phyloP scores from a whole-genome alignment of 345 rosid genomes.

The Gossypium longicalyx region DNA sequence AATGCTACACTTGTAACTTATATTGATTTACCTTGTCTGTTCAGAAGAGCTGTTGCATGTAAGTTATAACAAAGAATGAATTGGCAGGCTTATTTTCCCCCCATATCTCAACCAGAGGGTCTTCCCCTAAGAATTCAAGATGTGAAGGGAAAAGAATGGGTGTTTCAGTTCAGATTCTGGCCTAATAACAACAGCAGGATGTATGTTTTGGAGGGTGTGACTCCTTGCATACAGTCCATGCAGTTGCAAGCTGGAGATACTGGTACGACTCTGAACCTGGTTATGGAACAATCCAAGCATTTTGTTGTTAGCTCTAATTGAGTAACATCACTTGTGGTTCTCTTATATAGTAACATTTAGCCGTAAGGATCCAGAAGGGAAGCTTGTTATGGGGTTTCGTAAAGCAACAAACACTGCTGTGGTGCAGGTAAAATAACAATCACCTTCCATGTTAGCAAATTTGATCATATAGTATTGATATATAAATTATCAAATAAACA shows the following conservation, averaged over 20 bases:
- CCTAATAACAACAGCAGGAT: slow-evolving; percentile 98
- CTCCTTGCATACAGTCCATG: slow-evolving; percentile 99
- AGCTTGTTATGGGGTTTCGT: slow-evolving; percentile 94
- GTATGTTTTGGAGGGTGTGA: slow-evolving; percentile 99
- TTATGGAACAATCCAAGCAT: not conserved
- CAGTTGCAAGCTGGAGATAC: slow-evolving; percentile 99
- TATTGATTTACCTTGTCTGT: not conserved
- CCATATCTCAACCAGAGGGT: slow-evolving; percentile 97
- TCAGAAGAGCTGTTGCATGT: slow-evolving; percentile 12
- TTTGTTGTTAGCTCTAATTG: not conserved
- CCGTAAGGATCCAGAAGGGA: slow-evolving; percentile 96
- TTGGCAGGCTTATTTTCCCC: slow-evolving; percentile 90
- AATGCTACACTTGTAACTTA: slow-evolving; percentile 7
- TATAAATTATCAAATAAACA: slow-evolving; percentile 32
- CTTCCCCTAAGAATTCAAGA: slow-evolving; percentile 92
- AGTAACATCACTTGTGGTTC: not conserved
- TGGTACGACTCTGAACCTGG: slow-evolving; percentile 40
- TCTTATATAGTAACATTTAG: slow-evolving; percentile 80
- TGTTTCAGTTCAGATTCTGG: slow-evolving; percentile 98
- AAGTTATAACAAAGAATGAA: slow-evolving; percentile 13
- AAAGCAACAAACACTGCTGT: slow-evolving; percentile 72
- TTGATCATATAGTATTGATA: slow-evolving; percentile 15
- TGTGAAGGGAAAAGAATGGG: slow-evolving; percentile 96
- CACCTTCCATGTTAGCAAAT: slow-evolving; percentile 18
- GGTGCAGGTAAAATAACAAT: slow-evolving; percentile 59